Conservation (phyloP, 2,329 filamentous ascomycete genomes). For the Meredithiella fracta region DNA sequence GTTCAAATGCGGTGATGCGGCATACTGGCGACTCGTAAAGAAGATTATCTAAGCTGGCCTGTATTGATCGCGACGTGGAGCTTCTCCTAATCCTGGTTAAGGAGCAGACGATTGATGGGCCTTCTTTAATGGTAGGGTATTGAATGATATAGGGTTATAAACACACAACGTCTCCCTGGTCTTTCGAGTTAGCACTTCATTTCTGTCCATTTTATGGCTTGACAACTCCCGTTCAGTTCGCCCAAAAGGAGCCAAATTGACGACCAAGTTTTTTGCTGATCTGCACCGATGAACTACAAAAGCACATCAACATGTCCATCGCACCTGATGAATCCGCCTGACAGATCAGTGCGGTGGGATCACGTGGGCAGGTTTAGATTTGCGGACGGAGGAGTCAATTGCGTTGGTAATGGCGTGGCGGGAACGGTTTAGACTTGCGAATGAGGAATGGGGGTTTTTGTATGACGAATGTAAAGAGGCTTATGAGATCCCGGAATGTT, state of each 20-base stretch:
- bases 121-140: no score
- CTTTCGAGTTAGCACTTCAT: neutral
- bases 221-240: neutral
- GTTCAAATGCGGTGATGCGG: neutral
- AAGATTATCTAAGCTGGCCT: no score
- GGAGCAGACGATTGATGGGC: neutral
- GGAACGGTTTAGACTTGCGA: no score
- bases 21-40: no score
- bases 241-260: neutral
- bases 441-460: no score
- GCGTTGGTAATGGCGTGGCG: no score
- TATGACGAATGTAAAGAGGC: no score
- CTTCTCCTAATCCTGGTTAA: conserved; percentile 2
- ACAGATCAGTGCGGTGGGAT: no score
- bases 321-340: neutral
- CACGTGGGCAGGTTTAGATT: no score
- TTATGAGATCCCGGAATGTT: no score
- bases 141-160: neutral
- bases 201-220: neutral
- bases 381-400: no score
- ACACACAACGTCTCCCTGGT: neutral
- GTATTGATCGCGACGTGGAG: conserved; percentile 9
- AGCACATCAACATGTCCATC: neutral
- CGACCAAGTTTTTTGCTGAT: neutral
- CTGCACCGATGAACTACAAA: neutral